Base-by-base conservation (phyloP, 202 grass and related monocot species). In the Eragrostis tef region DNA sequence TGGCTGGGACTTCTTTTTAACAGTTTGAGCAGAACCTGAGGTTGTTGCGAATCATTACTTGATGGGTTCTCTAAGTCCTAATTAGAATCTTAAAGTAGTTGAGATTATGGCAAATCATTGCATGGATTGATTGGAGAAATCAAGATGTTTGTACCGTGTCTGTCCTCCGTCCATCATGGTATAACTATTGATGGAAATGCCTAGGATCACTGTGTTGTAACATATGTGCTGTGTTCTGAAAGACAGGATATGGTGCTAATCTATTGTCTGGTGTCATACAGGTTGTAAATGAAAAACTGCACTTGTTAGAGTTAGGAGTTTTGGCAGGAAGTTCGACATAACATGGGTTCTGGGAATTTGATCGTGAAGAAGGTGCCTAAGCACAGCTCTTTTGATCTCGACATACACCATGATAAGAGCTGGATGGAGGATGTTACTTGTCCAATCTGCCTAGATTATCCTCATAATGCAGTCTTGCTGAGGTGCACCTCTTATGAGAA, bases 401-500 rank as follows among this genome's bases (percentile, higher is more conserved):
- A 94, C 58, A 75, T 96, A 74, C 84, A 90, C 60, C 74, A 93
- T 12, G 88, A 91, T 20, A 88, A 87, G 58, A 84, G 87, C 52
- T 98, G 92, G 86, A 87, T 84, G 64, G 92, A 93, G 86, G 94
- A 97, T 13, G 88, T 93, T 10, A 93, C 94, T 41, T 97, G 94
- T 36, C 90, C 92, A 19, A 98, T 98, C 73, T 98, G 96, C 64
- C 83, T 98, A 9, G 93, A 98, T 63, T 94, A 89, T 44, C 96
- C 96, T 34, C 92, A 95, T 85, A 98, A 98, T 34, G 88, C 88
- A 1, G 92, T 98, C 43, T 83, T 98, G 4, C 87, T 98, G 2
- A 82, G 84, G n/a, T 98, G 95, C 54, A 87, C 92, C 0, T 94
- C 92, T 39, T 93, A 93, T 73, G 95, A 95, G 70, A 93, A 95